These are phyloP conservation scores for Ustilago bromivora DNA, from an alignment of 1,284 basidiomycete genomes.

Conservation along the genomic window DNA sequence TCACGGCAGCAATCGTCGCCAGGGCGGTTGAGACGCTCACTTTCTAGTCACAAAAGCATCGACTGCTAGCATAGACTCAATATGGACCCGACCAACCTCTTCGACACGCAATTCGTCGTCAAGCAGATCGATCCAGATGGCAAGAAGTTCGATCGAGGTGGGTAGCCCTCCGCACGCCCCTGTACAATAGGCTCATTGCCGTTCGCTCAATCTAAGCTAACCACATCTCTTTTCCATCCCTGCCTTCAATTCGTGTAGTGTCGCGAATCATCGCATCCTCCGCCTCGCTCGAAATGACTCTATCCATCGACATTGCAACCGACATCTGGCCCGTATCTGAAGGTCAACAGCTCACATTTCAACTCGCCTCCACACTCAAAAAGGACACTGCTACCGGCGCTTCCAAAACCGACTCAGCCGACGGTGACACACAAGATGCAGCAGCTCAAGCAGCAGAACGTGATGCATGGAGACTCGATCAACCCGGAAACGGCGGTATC, in stretches of 20 bases:
- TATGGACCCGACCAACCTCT: slow-evolving; percentile 67
- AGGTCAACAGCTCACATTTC: slow-evolving; percentile 84
- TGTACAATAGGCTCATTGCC: neutral
- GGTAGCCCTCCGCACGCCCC: neutral
- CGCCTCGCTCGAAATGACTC: slow-evolving; percentile 80
- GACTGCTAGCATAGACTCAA: slow-evolving; percentile 2
- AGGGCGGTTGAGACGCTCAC: neutral
- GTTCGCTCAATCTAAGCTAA: neutral
- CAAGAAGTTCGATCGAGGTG: slow-evolving; percentile 96
- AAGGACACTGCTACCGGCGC: slow-evolving; percentile 72
- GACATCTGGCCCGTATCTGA: slow-evolving; percentile 70
- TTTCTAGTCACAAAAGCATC: neutral
- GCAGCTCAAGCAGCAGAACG: slow-evolving; percentile 71
- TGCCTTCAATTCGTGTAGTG: slow-evolving; percentile 21
- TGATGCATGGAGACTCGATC: slow-evolving; percentile 87
- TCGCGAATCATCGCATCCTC: slow-evolving; percentile 63
- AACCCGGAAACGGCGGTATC: slow-evolving; percentile 84
- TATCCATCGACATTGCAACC: slow-evolving; percentile 76
- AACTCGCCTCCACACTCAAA: slow-evolving; percentile 77
- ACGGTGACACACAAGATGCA: slow-evolving; percentile 42
- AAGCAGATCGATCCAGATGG: slow-evolving; percentile 75
- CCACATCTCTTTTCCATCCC: slow-evolving; percentile 71
- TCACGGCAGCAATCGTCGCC: too few species aligned
- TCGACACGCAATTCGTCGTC: slow-evolving; percentile 68
- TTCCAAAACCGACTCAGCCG: slow-evolving; percentile 63